Evolutionary conservation across 495 filamentous ascomycete genomes (phyloP).

Genomic region (Penicillium antarcticum): DNA sequence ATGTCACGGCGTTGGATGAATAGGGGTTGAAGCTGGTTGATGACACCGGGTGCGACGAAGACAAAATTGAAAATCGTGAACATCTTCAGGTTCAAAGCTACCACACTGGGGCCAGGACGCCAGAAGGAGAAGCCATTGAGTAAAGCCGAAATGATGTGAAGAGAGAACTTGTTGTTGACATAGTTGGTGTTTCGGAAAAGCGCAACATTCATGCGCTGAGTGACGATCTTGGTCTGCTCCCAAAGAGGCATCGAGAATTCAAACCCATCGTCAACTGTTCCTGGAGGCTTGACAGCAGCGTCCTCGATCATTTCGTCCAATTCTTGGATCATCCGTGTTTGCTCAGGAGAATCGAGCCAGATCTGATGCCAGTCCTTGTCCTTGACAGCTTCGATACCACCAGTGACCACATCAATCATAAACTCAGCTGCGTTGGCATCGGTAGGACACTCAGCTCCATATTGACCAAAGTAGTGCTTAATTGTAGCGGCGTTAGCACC

Average conservation of each 20-base stretch:
- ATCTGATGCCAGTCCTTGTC: constrained; percentile 59
- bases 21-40: constrained; percentile 50
- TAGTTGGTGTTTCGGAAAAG: constrained; percentile 64
- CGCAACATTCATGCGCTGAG: constrained; percentile 55
- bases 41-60: constrained; percentile 47
- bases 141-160: constrained; percentile 33
- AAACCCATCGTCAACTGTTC: constrained; percentile 31
- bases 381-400: constrained; percentile 25
- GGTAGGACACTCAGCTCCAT: constrained; percentile 70
- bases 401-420: constrained; percentile 80
- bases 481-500: constrained; percentile 47
- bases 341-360: constrained; percentile 59
- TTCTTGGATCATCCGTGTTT: constrained; percentile 41
- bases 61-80: constrained; percentile 51
- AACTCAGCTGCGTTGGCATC: constrained; percentile 82
- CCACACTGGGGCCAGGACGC: constrained; percentile 26
- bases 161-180: constrained; percentile 57
- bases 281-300: constrained; percentile 28
- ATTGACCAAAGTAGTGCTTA: constrained; percentile 73
- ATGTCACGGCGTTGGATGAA: constrained; percentile 52
- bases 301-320: constrained; percentile 53
- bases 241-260: constrained; percentile 59
- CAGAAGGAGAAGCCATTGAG: constrained; percentile 45
- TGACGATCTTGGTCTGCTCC: constrained; percentile 54
- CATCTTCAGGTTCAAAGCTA: constrained; percentile 26